Base-by-base conservation (phyloP, 257 asterid genomes). In the Primulina tabacum region DNA sequence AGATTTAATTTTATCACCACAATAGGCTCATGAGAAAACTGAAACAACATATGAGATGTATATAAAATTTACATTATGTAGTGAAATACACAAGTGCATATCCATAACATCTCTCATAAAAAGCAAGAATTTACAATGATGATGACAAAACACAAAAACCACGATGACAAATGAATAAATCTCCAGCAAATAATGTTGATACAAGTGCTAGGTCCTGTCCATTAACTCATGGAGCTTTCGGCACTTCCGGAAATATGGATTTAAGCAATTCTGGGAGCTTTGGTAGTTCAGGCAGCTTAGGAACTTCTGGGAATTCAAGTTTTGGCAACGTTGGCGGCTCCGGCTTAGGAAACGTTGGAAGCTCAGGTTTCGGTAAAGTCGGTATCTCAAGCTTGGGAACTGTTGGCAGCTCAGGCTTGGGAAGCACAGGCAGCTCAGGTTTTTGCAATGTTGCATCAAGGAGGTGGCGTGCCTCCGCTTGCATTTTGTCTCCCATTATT, bases 261-360 rank as follows among this genome's bases (percentile, higher is more conserved):
- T 68, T 68, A 5, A 81, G 82, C 50, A 77, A n/a, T 65, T 76
- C 77, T 40, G 81, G 83, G 7, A 61, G 52, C 28, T 81, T 78
- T 7, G 87, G 80, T 5, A 70, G 43, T 47, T 69, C 73, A 30
- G 82, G 85, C 2, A 77, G 17, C 20, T 68, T 47, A 1, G 83
- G 77, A 38, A 61, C 3, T 37, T 37, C 43, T 37, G 43, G 43
- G 43, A 37, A 8, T 9, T 70, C 74, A 1, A 73, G 77, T 50
- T 78, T 75, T 8, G 82, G 75, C 8, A 75, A 8, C 4, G 67
- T 9, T 24, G 83, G 80, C 7, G 71, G 5, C 59, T 74, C 74
- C 0, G 75, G 77, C 34, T 71, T 62, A 12, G 75, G 73, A 5
- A 61, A 16, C 3, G 30, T 68, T 34, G 82, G 78, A 0, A 77